These are phyloP conservation scores for Microdochium paspali DNA, from an alignment of 2,329 filamentous ascomycete species.

Conservation along the genomic window DNA sequence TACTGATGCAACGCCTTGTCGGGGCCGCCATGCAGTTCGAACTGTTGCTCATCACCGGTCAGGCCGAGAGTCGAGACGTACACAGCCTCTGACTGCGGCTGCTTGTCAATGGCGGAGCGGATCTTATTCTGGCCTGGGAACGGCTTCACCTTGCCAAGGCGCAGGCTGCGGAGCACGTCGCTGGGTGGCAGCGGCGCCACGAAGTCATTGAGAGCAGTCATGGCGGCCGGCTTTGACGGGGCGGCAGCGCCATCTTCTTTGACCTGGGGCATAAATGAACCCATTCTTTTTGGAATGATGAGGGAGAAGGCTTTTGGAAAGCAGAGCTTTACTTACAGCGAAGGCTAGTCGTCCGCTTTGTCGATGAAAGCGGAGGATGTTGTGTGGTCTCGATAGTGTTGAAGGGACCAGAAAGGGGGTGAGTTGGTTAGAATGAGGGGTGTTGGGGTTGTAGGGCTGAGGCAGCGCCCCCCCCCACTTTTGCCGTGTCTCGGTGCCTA, in stretches of 20 bases:
- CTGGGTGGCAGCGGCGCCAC: slow-evolving; percentile 16
- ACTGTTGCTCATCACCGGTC: slow-evolving; percentile 50
- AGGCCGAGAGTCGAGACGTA: slow-evolving; percentile 38
- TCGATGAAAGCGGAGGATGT: background rate
- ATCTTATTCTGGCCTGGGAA: slow-evolving; percentile 36
- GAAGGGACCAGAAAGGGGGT: background rate
- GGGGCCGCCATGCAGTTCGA: slow-evolving; percentile 44
- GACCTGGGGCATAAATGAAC: background rate
- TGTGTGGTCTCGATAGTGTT: background rate
- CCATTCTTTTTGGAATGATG: background rate
- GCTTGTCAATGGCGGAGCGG: slow-evolving; percentile 48
- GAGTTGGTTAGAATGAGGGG: background rate
- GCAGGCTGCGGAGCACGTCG: slow-evolving; percentile 45
- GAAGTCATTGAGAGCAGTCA: background rate
- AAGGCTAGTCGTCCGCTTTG: background rate
- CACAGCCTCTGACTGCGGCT: slow-evolving; percentile 28
- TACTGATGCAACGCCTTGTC: slow-evolving; percentile 57
- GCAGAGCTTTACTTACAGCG: background rate
- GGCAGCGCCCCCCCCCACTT: too few species aligned
- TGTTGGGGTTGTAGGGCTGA: too few species aligned
- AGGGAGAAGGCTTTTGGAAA: background rate
- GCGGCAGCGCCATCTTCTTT: background rate
- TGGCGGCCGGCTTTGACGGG: background rate
- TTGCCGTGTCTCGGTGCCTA: too few species aligned
- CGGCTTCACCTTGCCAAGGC: slow-evolving; percentile 44